Base-by-base conservation (phyloP, 2,329 filamentous ascomycete genomes). In the Ophiostoma tasmaniense region DNA sequence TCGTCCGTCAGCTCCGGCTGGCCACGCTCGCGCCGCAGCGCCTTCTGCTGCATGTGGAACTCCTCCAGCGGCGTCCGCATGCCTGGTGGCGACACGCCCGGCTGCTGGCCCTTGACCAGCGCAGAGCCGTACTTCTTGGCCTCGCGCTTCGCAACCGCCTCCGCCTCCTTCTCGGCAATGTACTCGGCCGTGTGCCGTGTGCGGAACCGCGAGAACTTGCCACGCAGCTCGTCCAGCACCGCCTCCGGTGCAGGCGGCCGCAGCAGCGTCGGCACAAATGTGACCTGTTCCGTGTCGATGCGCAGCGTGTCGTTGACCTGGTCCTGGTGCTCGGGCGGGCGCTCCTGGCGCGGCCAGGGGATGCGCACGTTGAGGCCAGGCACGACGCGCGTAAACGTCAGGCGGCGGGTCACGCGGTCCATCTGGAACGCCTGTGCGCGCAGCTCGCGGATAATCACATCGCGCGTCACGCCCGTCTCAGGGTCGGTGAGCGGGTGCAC, bases 171-270 rank as follows among this genome's bases (percentile, higher is more conserved):
- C 77, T 79, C 78, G 71, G 77, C 79, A 67, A 93, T 78, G 76
- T 90, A 96, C 77, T 89, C 90, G 64, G 85, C 81, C 72, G 93
- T 90, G 80, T 96, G 92, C 65, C 91, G 84, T 67, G 89, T 92
- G 75, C 93, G 85, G 86, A 93, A 95, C 75, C 85, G 87, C 74
- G 89, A 91, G 84, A 89, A 96, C 77, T 88, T 90, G 81, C 90
- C 90, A 76, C 93, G 85, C 76, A 98, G 83, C 82, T 98, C 94
- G 77, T 97, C 89, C 73, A 96, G 84, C 50, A 97, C 85, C n/a
- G 79, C 80, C 37, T 83, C 79, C 5, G 94, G 93, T 84, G 97
- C 92, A 17, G 94, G 94, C 33, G 90, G 85, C 20, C 85, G 82
- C 35, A 93, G 81, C 30, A 98, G 82, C 45, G 87, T 90, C n/a